A percentile compares a stretch with the other conserved stretches of the same genome.
Evolutionary conservation across 2,329 filamentous ascomycete genomes (phyloP).

Genomic region (Hortaea sp.): DNA sequence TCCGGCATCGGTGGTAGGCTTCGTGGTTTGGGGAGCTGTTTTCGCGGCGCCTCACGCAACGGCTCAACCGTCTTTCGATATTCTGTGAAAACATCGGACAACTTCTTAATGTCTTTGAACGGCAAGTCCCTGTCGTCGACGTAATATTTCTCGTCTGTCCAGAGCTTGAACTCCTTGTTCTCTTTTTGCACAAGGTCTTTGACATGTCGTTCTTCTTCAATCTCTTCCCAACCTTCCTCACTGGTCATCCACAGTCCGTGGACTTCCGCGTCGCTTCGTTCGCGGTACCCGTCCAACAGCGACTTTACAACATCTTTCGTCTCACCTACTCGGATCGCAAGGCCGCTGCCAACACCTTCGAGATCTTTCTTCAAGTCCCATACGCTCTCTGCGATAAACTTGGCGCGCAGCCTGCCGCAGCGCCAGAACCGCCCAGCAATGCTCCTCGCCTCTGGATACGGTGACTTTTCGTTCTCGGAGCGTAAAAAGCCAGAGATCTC

Average conservation of each 20-base stretch:
- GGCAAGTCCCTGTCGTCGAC: conserved; percentile 64
- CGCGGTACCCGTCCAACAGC: conserved; percentile 42
- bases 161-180: conserved; percentile 52
- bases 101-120: conserved; percentile 45
- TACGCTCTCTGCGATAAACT: conserved; percentile 61
- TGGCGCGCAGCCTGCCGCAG: conserved; percentile 61
- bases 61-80: conserved; percentile 67
- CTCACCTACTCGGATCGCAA: conserved; percentile 55
- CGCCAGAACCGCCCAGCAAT: conserved; percentile 59
- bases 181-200: conserved; percentile 42
- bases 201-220: conserved; percentile 50
- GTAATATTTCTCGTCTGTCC: conserved; percentile 68
- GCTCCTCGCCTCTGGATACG: conserved; percentile 60
- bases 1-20: conserved; percentile 51
- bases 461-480: conserved; percentile 39
- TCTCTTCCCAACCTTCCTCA: conserved; percentile 62
- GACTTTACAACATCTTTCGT: conserved; percentile 48
- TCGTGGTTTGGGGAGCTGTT: conserved; percentile 43
- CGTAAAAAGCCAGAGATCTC: conserved; percentile 66
- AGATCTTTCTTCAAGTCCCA: conserved; percentile 61
- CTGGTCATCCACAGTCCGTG: conserved; percentile 63
- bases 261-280: conserved; percentile 36
- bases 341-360: conserved; percentile 47
- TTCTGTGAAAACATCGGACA: conserved; percentile 66
- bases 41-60: conserved; percentile 53